Base-by-base conservation (phyloP, 805 yeast species). In the Cyberlindnera saturnus region DNA sequence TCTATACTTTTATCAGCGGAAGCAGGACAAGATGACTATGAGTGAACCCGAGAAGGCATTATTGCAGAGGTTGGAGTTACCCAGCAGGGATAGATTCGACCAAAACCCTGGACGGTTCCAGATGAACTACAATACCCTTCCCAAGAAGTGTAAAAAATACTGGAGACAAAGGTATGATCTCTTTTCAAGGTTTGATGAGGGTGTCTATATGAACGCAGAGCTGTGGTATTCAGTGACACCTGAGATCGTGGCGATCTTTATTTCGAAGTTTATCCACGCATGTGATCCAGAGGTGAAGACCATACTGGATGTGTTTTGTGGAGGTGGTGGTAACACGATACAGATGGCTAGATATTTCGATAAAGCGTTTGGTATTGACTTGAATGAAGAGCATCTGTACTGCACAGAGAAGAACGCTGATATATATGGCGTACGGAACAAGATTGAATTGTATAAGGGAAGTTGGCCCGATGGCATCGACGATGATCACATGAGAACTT, bases 201-300 rank as follows among this genome's bases (percentile, higher is more conserved):
- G 93, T 0, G 71, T 88, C 1, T 69, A 70, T 41, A 68, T 90
- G 66, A 82, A 84, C 1, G 67, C 75, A 14, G 93, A 83, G 56
- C 69, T 88, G 40, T 86, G 96, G 93, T 90, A 71, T 61, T 82
- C 91, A 43, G 96, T 88, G 5, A 90, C 98, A 0, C 90, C 96
- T 0, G 97, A 90, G 55, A 54, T 60, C 2, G 65, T 86, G 1
- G 93, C 96, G 1, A 62, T 65, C 6, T 79, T 77, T 52, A 62
- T 74, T 0, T 83, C 89, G 0, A 69, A 72, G 42, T 71, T 77
- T 44, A 62, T 81, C 15, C 61, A 66, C 40, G 70, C 73, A 14
- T 70, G 81, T 44, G 58, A 77, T 18, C 86, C 81, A 0, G 56
- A 71, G 0, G 71, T 77, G 2, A 50, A 49, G 5, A 68, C 64